Percentiles rank a stretch among this genome's conserved stretches.
phyloP scores from a whole-genome alignment of 139 green algal species.

The Protoeuglena noctilucae region DNA sequence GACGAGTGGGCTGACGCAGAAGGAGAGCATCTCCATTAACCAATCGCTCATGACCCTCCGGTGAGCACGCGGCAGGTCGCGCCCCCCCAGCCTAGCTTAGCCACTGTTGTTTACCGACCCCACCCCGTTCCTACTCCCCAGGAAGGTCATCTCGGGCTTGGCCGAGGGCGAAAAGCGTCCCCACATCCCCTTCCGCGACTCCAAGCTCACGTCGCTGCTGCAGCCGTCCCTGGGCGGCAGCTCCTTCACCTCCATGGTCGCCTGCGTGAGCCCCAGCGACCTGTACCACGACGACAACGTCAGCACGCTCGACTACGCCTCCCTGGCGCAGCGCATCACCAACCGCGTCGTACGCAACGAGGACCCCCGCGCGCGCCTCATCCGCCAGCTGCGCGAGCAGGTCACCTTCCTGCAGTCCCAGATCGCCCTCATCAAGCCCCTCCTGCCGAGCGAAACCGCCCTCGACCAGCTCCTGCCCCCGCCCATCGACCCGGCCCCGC shows the following conservation, averaged over 20 bases:
- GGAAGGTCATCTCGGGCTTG: constrained; percentile 7
- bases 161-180: constrained; percentile 1
- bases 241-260: constrained; percentile 28
- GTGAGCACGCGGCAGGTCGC: no score
- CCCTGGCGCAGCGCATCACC: constrained; percentile 8
- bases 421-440: constrained; percentile 6
- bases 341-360: constrained; percentile 19
- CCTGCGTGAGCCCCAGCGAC: constrained; percentile 22
- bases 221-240: constrained; percentile 33
- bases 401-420: constrained; percentile 24
- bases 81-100: not conserved
- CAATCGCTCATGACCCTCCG: constrained; percentile 36
- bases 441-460: not conserved
- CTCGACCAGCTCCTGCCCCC: no score
- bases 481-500: not conserved
- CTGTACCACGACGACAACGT: constrained; percentile 26
- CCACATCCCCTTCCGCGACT: constrained; percentile 32
- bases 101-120: not conserved
- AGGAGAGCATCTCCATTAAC: constrained; percentile 40
- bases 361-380: constrained; percentile 29
- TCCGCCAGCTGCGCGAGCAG: constrained; percentile 25
- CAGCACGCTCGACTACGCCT: constrained; percentile 35
- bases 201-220: constrained; percentile 36
- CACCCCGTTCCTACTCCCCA: not conserved
- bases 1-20: constrained; percentile 5